Base-by-base conservation (phyloP, 2,329 filamentous ascomycete species). In the Ceratocystis papillata region DNA sequence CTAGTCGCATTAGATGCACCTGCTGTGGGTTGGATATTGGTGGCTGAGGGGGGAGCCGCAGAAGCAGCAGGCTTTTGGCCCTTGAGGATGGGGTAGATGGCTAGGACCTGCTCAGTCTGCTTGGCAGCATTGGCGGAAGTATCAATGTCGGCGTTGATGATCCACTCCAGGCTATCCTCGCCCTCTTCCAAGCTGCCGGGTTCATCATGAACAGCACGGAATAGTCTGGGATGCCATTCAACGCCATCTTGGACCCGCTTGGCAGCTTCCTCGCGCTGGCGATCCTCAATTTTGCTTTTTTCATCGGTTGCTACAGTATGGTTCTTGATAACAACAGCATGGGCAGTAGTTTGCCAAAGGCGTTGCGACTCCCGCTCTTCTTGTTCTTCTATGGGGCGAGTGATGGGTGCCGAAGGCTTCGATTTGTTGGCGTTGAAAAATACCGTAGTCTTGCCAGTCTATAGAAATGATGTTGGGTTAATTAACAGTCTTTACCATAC, bases 211-310 rank as follows among this genome's bases (percentile, higher is more conserved):
- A 95, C 87, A 61, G 78, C 78, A 68, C 91, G 83, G 80, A 99
- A 99, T 12, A 97, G 81, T 69, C 86, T 85, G 0, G 94, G 93
- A 44, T 86, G 84, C 94, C 94, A 99, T 69, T 96, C 90, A 6
- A 91, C 79, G 12, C 87, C 87, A 10, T 92, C 86, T 61, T 91
- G 87, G 41, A 83, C 83, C 71, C 94, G 83, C 72, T 84, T 84
- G 20, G 91, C 87, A 1, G 94, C 91, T 73, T 96, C 93, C 69
- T 92, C 87, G 72, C 94, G 83, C 76, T 99, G 94, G 72, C 83
- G 86, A 72, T 97, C 93, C 74, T 99, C 94, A 67, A 99, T 90
- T 74, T 88, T 89, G n/a, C 89, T 92, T 79, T 99, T 99, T 73
- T 96, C 93, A 69, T 94, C 89, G 0, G 94, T 99, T 3, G 94